Conservation (phyloP, 345 rosid genomes). For the Viola odorata region DNA sequence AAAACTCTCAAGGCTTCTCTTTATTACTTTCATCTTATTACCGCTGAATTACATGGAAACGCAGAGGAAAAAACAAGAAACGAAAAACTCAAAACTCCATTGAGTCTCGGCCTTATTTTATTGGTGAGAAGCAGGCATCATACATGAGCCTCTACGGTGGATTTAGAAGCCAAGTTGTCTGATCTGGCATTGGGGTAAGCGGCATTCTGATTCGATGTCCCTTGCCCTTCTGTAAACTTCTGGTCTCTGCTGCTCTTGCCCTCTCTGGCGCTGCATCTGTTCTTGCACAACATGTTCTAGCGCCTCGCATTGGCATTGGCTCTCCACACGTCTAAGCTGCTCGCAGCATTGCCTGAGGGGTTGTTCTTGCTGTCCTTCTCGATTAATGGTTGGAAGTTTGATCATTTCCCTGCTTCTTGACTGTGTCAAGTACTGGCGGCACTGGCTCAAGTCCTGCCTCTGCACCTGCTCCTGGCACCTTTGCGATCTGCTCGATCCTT, state of each 20-base stretch:
- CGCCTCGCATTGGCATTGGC: conserved; percentile 1
- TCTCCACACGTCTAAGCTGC: background rate
- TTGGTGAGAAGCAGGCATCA: background rate
- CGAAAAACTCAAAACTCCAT: background rate
- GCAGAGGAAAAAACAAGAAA: background rate
- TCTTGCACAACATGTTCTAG: background rate
- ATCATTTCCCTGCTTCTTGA: background rate
- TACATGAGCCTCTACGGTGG: background rate
- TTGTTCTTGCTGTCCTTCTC: background rate
- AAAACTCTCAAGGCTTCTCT: background rate
- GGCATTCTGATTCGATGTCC: background rate
- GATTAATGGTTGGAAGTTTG: background rate
- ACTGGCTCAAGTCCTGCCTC: background rate
- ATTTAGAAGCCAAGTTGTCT: background rate
- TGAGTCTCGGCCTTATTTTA: background rate
- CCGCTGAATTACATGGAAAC: background rate
- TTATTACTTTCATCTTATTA: background rate
- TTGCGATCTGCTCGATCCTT: background rate
- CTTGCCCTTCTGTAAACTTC: background rate
- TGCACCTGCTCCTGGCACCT: conserved; percentile 1
- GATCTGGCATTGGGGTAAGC: background rate
- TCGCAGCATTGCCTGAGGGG: conserved; percentile 1
- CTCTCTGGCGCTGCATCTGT: background rate
- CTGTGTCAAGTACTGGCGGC: background rate
- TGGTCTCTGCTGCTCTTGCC: background rate